phyloP scores from a whole-genome alignment of 805 yeast genomes.

The Wickerhamomyces strasburgensis region DNA sequence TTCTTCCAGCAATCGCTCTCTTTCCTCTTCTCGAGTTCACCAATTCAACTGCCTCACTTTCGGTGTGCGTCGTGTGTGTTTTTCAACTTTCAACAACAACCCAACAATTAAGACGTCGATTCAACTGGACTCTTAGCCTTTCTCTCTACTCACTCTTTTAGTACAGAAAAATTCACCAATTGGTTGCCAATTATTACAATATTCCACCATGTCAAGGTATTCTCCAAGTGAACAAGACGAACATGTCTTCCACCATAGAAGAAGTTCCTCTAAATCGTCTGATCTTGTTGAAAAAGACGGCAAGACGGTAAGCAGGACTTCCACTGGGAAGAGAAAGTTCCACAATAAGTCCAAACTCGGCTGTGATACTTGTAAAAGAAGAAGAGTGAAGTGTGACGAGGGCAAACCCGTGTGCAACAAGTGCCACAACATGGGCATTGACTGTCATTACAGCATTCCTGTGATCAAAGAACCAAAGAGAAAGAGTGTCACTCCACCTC shows the following conservation, averaged over 20 bases:
- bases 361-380: conserved; percentile 80
- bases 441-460: conserved; percentile 56
- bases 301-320: conserved; percentile 34
- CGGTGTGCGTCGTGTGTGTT: too few species aligned
- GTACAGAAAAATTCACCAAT: neutral
- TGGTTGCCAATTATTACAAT: neutral
- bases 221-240: neutral
- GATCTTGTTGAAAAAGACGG: conserved; percentile 33
- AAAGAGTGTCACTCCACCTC: neutral
- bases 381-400: conserved; percentile 94
- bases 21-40: too few species aligned
- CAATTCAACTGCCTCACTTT: too few species aligned
- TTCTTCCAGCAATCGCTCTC: too few species aligned
- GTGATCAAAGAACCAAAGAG: neutral
- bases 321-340: conserved; percentile 76
- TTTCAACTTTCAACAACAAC: neutral
- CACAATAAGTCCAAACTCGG: conserved; percentile 89
- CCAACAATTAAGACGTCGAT: conserved; percentile 11
- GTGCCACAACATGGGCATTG: conserved; percentile 73
- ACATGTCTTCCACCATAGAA: neutral
- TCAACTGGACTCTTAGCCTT: conserved; percentile 16
- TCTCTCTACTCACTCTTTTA: neutral
- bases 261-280: conserved; percentile 5
- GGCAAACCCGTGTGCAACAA: conserved; percentile 71
- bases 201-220: neutral